phyloP scores from a whole-genome alignment of 176 grass and related monocot species.

The Olyra latifolia region DNA sequence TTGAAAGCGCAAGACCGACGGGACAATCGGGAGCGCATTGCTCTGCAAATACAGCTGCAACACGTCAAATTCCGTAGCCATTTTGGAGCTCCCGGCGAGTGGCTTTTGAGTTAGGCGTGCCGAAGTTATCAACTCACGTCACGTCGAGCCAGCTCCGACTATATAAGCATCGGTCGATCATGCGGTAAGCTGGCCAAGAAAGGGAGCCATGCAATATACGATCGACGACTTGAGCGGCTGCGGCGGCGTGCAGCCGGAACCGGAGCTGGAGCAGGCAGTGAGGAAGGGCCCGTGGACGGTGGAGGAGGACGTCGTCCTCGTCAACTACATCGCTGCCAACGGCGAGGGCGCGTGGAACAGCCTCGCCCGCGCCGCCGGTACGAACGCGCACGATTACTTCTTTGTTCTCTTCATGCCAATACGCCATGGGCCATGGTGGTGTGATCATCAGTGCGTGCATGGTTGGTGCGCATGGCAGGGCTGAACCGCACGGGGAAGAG shows the following conservation, averaged over 20 bases:
- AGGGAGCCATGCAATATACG: conserved; percentile 13
- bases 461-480: conserved; percentile 24
- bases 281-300: conserved; percentile 62
- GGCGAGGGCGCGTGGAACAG: conserved; percentile 62
- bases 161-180: not conserved
- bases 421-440: not conserved
- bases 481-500: conserved; percentile 77
- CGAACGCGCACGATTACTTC: not conserved
- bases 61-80: not conserved
- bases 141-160: not conserved
- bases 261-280: conserved; percentile 13
- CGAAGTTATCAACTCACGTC: conserved; percentile 23
- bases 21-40: not conserved
- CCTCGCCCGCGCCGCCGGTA: conserved; percentile 52
- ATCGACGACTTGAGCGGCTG: not conserved
- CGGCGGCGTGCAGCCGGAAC: not conserved
- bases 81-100: not conserved
- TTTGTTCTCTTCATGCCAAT: not conserved
- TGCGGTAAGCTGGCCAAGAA: not conserved
- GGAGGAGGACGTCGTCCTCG: conserved; percentile 63
- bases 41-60: not conserved
- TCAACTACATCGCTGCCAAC: conserved; percentile 53
- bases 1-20: not conserved
- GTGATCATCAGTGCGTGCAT: not conserved
- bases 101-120: conserved; percentile 39